Percentiles rank a stretch among this genome's conserved stretches.
phyloP scores from a whole-genome alignment of 1,284 basidiomycete species.

The Moesziomyces sp. region DNA sequence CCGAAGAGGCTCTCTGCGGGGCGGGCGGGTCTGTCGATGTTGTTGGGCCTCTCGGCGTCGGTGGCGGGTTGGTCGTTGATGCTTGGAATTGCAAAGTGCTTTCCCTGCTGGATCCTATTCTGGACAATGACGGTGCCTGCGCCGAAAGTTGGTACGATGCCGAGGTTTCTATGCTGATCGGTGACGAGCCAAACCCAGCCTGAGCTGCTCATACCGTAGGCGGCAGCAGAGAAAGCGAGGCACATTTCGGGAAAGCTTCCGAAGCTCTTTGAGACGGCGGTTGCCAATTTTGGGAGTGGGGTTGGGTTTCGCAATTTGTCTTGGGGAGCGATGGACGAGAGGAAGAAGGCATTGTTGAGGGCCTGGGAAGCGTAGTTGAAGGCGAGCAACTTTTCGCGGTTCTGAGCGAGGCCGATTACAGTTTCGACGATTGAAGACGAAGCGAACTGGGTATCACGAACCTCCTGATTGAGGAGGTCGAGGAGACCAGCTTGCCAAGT shows the following conservation, averaged over 20 bases:
- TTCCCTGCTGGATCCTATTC: conserved; percentile 54
- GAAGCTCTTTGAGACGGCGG: conserved; percentile 72
- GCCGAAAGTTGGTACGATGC: conserved; percentile 85
- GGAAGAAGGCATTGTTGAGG: conserved; percentile 95
- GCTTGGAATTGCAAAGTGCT: conserved; percentile 49
- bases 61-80: conserved; percentile 50
- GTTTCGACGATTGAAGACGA: conserved; percentile 78
- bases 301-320: conserved; percentile 34
- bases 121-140: conserved; percentile 85
- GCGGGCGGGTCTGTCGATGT: conserved; percentile 7
- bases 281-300: conserved; percentile 69
- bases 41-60: background rate
- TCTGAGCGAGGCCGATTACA: conserved; percentile 77
- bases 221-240: conserved; percentile 80
- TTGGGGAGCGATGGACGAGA: conserved; percentile 74
- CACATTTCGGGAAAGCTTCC: conserved; percentile 79
- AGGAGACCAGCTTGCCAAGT: conserved; percentile 63
- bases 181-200: conserved; percentile 90
- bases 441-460: conserved; percentile 73
- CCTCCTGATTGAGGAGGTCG: conserved; percentile 64
- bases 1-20: conserved; percentile 32
- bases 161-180: conserved; percentile 75
- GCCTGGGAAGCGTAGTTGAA: conserved; percentile 94
- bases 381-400: conserved; percentile 76
- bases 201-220: conserved; percentile 77